These are phyloP conservation scores for Leccinum fuscescens DNA, from an alignment of 1,284 basidiomycete genomes.

Conservation along the genomic window DNA sequence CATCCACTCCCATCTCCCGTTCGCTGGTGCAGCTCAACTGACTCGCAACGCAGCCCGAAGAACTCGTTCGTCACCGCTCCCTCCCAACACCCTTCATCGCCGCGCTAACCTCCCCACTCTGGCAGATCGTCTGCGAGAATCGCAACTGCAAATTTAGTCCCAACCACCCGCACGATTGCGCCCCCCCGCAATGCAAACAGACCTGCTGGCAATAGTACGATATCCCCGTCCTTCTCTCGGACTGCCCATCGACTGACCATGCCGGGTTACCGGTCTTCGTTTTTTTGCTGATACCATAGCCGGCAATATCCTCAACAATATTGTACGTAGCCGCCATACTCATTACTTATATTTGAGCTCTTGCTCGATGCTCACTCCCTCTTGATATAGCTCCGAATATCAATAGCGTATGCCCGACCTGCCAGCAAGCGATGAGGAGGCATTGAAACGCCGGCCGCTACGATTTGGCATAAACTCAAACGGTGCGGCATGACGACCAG, in stretches of 20 bases:
- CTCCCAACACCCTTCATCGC: not conserved
- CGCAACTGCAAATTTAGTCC: constrained; percentile 48
- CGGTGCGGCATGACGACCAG: constrained; percentile 1
- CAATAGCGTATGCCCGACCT: constrained; percentile 38
- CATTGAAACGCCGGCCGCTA: constrained; percentile 18
- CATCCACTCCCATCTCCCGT: too few species aligned
- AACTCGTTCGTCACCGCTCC: constrained; percentile 22
- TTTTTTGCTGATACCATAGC: constrained; percentile 25
- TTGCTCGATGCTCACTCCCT: not conserved
- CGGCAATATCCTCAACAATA: constrained; percentile 46
- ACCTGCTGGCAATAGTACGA: constrained; percentile 50
- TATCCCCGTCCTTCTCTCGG: not conserved
- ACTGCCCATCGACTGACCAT: not conserved
- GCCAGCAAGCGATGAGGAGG: constrained; percentile 34
- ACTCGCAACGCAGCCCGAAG: constrained; percentile 29
- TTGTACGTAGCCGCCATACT: constrained; percentile 31
- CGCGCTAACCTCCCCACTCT: constrained; percentile 14
- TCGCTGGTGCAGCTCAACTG: constrained; percentile 1
- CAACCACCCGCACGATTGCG: constrained; percentile 42
- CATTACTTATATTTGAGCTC: not conserved
- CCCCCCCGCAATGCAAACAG: constrained; percentile 38
- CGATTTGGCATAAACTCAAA: not conserved
- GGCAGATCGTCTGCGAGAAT: constrained; percentile 42
- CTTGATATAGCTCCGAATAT: constrained; percentile 38
- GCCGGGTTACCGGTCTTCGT: constrained; percentile 13